Evolutionary conservation across 768 basidiomycete genomes (phyloP), one percentile per base, ranked within the genome.

Genomic region (Suillus clintonianus): DNA sequence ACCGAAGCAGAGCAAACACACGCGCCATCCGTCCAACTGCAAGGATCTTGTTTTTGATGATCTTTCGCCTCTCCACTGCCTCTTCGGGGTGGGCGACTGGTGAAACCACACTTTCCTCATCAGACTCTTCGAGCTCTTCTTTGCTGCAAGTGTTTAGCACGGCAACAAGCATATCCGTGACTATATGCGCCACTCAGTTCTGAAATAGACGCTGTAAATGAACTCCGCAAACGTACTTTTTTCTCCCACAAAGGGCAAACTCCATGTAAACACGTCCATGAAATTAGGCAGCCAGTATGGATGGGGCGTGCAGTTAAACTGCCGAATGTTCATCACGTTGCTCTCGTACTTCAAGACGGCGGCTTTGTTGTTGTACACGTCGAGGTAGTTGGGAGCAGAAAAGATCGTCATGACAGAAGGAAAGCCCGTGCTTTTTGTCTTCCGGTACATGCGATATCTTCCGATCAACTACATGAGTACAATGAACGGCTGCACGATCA

Each of bases 391-490:
- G 47, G 97, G 97, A 9, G 96, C 96, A 17, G 94, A 96, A 80
- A 99, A 99, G 71, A 99, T 95, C n/a, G 97, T 99, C 95, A 99
- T 99, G 63, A 99, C 96, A 17, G 95, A 97, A 19, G 97, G 97
- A 82, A 99, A 99, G 7, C 97, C 96, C 0, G 96, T 99, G 22
- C 94, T 92, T 78, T 95, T 94, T 5, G 97, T 98, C 79, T 99
- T 99, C 68, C 95, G 92, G 74, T 99, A 98, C 97, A 98, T 98
- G 61, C 96, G 93, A 75, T 97, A 97, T 14, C 94, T 95, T 37
- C 60, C 30, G 53, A 45, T 57, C 32, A 39, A 41, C 37, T 11
- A 17, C 8, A 39, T 63, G 15, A 59, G 42, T 41, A 54, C 50
- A 58, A 27, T 24, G 15, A 48, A 22, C 24, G 39, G 58, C 42